phyloP scores from a whole-genome alignment of 768 basidiomycete genomes.

The Tricholoma sp. region DNA sequence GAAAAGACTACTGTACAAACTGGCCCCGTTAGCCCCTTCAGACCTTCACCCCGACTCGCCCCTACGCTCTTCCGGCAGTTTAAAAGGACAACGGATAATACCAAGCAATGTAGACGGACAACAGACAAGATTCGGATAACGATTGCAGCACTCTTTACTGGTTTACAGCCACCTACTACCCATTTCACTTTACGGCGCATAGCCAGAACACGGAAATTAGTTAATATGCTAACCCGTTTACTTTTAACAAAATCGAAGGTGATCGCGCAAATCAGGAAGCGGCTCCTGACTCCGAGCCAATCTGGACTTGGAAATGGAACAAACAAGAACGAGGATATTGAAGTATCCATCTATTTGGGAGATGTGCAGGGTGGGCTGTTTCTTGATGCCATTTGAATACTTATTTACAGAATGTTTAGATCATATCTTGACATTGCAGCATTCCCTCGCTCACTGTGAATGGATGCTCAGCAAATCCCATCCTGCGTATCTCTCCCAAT shows the following conservation, averaged over 20 bases:
- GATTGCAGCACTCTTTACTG: conserved; percentile 12
- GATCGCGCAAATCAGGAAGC: conserved; percentile 71
- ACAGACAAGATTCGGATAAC: conserved; percentile 20
- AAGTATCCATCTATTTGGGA: conserved; percentile 83
- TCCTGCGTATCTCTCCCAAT: conserved; percentile 77
- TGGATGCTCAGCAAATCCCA: conserved; percentile 85
- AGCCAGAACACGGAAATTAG: conserved; percentile 70
- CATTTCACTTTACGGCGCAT: conserved; percentile 65
- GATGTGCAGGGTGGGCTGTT: conserved; percentile 76
- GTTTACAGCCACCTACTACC: conserved; percentile 26
- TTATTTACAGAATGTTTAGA: conserved; percentile 40
- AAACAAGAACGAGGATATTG: conserved; percentile 48
- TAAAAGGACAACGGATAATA: conserved; percentile 22
- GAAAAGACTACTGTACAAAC: conserved; percentile 13
- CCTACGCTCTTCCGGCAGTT: conserved; percentile 30
- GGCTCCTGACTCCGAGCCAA: conserved; percentile 44
- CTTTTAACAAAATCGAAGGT: conserved; percentile 82
- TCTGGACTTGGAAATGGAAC: conserved; percentile 30
- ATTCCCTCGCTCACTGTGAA: conserved; percentile 81
- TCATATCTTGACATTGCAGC: conserved; percentile 85
- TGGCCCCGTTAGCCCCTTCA: conserved; percentile 24
- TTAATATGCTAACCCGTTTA: conserved; percentile 72
- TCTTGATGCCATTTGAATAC: neutral
- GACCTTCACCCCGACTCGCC: conserved; percentile 27
- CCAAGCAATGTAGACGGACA: conserved; percentile 31